These are phyloP conservation scores for Metarhizium rileyi DNA, from an alignment of 2,329 filamentous ascomycete species.

Conservation along the genomic window DNA sequence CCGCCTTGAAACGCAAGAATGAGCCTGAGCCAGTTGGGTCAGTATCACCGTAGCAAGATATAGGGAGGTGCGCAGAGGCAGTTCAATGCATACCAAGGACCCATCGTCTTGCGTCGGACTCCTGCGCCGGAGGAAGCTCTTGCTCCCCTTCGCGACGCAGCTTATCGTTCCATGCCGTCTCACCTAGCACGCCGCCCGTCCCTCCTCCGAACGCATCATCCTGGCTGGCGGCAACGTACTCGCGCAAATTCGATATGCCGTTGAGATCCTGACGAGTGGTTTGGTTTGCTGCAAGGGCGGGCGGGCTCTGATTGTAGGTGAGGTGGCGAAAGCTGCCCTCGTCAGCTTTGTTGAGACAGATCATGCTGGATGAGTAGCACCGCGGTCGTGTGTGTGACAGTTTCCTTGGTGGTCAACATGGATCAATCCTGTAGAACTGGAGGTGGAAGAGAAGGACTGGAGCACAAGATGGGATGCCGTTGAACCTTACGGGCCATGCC, in stretches of 20 bases:
- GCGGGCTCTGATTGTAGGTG: conserved; percentile 45
- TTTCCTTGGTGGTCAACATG: background rate
- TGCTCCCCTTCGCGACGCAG: conserved; percentile 9
- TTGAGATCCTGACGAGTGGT: conserved; percentile 47
- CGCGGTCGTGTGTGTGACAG: background rate
- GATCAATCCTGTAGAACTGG: background rate
- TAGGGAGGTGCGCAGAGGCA: conserved; percentile 9
- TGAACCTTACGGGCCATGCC: background rate
- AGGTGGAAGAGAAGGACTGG: background rate
- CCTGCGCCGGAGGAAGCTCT: background rate
- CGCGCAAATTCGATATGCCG: conserved; percentile 41
- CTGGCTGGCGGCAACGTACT: conserved; percentile 27
- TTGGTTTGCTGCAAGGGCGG: conserved; percentile 34
- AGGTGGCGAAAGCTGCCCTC: conserved; percentile 37
- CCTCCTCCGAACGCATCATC: conserved; percentile 21
- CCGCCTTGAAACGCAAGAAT: conserved; percentile 23
- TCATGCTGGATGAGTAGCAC: conserved; percentile 27
- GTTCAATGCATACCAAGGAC: conserved; percentile 1
- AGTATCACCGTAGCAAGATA: conserved; percentile 10
- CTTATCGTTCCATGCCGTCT: conserved; percentile 17
- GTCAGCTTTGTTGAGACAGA: conserved; percentile 45
- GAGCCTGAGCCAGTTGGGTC: conserved; percentile 11
- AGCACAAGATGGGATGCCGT: background rate
- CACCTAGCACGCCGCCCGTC: conserved; percentile 10
- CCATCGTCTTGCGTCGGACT: conserved; percentile 21